Evolutionary conservation across 2,329 filamentous ascomycete species (phyloP).

Genomic region (Oidium heveae): DNA sequence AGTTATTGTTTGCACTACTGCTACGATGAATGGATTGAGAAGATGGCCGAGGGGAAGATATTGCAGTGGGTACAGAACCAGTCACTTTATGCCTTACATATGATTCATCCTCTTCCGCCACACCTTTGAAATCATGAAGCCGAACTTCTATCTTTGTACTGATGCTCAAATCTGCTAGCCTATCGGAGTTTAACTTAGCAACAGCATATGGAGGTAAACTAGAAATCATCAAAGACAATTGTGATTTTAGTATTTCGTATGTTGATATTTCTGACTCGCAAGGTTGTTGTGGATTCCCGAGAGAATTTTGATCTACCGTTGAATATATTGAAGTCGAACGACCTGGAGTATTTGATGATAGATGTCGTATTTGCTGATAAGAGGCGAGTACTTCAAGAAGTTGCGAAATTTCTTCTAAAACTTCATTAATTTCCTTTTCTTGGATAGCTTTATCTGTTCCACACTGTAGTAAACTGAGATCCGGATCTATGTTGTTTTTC

Average conservation of each 20-base stretch:
- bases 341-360: conserved; percentile 37
- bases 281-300: conserved; percentile 37
- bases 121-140: conserved; percentile 22
- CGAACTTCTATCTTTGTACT: conserved; percentile 25
- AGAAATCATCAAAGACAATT: conserved; percentile 24
- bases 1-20: conserved; percentile 4
- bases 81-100: conserved; percentile 8
- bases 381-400: conserved; percentile 53
- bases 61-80: conserved; percentile 6
- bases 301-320: conserved; percentile 27
- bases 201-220: conserved; percentile 29
- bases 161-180: conserved; percentile 26
- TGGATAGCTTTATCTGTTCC: conserved; percentile 25
- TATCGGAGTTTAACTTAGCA: conserved; percentile 28
- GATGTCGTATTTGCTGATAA: conserved; percentile 55
- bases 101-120: conserved; percentile 27
- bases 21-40: conserved; percentile 9
- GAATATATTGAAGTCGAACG: conserved; percentile 37
- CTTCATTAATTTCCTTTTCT: conserved; percentile 39
- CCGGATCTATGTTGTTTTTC: conserved; percentile 29
- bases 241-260: conserved; percentile 25
- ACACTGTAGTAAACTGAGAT: conserved; percentile 15
- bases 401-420: conserved; percentile 49
- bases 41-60: conserved; percentile 5
- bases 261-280: conserved; percentile 27